Percentiles rank a stretch among this genome's conserved stretches.
phyloP scores from a whole-genome alignment of 2,329 filamentous ascomycete genomes.

The Ophiostoma tasmaniense region DNA sequence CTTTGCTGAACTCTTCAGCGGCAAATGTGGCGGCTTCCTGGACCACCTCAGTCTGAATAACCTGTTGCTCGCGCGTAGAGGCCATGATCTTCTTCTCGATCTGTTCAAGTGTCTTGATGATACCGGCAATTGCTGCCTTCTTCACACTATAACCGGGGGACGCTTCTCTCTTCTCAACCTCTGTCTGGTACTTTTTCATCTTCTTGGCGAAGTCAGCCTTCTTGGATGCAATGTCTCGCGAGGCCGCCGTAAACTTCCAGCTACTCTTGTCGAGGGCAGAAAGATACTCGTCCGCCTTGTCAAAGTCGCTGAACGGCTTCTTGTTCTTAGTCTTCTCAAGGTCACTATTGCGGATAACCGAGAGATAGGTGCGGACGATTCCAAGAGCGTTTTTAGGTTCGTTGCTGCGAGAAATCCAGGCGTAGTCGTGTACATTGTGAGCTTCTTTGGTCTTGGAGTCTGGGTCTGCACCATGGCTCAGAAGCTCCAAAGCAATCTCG shows the following conservation, averaged over 20 bases:
- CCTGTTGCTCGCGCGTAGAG: background rate
- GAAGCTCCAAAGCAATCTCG: constrained; percentile 46
- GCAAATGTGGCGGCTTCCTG: background rate
- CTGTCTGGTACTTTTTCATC: background rate
- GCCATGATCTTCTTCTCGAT: background rate
- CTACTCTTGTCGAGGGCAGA: background rate
- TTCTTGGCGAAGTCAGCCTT: background rate
- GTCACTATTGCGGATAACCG: background rate
- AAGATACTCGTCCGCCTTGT: background rate
- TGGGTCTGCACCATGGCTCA: constrained; percentile 57
- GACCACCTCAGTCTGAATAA: background rate
- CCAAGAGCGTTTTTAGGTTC: background rate
- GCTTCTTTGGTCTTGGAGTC: constrained; percentile 45
- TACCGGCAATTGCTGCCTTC: background rate
- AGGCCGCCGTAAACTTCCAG: background rate
- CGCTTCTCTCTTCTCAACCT: background rate
- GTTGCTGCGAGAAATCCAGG: background rate
- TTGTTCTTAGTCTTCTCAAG: background rate
- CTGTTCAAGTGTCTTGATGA: background rate
- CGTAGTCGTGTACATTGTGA: background rate
- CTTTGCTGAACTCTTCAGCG: background rate
- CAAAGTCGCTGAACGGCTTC: background rate
- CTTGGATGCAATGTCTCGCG: background rate
- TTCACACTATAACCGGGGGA: background rate
- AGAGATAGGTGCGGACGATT: background rate